These are phyloP conservation scores for Epichloe uncinata DNA, from an alignment of 2,329 filamentous ascomycete genomes.

Conservation along the genomic window DNA sequence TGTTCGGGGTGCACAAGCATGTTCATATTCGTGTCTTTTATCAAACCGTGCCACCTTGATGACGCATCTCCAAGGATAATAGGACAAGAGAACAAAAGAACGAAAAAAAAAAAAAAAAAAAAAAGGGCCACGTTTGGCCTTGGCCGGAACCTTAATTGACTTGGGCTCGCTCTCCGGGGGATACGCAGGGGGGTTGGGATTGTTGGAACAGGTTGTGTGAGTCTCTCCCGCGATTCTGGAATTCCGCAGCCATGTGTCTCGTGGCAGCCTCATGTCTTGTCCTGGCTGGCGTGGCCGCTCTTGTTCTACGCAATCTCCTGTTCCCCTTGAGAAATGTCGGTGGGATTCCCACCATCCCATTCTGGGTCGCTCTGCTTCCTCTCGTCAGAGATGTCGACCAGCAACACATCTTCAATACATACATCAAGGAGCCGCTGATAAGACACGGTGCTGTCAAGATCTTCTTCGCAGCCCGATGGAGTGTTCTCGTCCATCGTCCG, in stretches of 20 bases:
- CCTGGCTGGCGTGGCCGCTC: neutral
- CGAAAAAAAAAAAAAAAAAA: too few species aligned
- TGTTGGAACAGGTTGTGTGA: neutral
- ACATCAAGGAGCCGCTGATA: conserved; percentile 24
- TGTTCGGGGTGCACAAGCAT: neutral
- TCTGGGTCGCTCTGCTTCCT: conserved; percentile 29
- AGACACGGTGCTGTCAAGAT: conserved; percentile 32
- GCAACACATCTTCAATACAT: conserved; percentile 24
- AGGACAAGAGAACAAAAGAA: neutral
- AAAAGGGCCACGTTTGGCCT: too few species aligned
- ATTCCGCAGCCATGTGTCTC: neutral
- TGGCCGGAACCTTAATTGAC: neutral
- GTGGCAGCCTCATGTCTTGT: neutral
- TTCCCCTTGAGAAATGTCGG: conserved; percentile 15
- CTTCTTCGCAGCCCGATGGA: conserved; percentile 36
- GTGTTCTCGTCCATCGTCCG: conserved; percentile 31
- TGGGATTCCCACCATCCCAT: conserved; percentile 29
- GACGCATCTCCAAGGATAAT: neutral
- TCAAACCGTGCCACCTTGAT: neutral
- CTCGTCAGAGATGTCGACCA: conserved; percentile 30
- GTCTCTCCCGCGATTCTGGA: neutral
- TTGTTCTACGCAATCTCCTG: conserved; percentile 7
- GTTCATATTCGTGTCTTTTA: neutral
- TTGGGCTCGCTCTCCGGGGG: neutral
- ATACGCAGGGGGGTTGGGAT: too few species aligned